Conservation (phyloP, 2,329 filamentous ascomycete species). For the Ciborinia camelliae region DNA sequence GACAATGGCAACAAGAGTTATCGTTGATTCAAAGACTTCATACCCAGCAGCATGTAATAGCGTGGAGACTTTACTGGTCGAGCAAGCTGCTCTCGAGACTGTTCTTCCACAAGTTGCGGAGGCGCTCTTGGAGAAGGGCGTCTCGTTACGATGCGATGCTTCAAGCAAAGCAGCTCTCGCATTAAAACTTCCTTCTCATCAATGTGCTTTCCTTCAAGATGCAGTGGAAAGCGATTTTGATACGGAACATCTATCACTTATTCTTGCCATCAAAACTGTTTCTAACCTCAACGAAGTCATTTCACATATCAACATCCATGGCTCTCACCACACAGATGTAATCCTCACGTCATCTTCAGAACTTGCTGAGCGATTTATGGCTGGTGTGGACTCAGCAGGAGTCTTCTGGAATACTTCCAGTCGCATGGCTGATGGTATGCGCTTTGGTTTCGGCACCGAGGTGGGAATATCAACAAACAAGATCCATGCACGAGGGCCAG, state of each 20-base stretch:
- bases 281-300: constrained; percentile 67
- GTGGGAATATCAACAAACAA: constrained; percentile 99
- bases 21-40: constrained; percentile 88
- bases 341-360: constrained; percentile 71
- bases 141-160: constrained; percentile 76
- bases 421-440: constrained; percentile 92
- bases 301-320: constrained; percentile 85
- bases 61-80: constrained; percentile 85
- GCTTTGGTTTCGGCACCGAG: constrained; percentile 96
- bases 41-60: constrained; percentile 96
- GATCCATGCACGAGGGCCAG: constrained; percentile 89
- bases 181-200: constrained; percentile 43
- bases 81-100: constrained; percentile 64
- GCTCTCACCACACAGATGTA: constrained; percentile 89
- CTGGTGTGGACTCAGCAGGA: constrained; percentile 79
- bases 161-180: constrained; percentile 62
- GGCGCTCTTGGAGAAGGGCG: constrained; percentile 71
- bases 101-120: constrained; percentile 69
- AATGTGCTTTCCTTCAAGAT: constrained; percentile 55
- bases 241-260: constrained; percentile 85
- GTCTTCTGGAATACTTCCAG: constrained; percentile 98
- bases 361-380: constrained; percentile 78
- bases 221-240: constrained; percentile 70
- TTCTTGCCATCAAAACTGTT: constrained; percentile 80
- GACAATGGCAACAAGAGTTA: constrained; percentile 67